phyloP scores from a whole-genome alignment of 257 asterid species.

The Ajuga chamaepitys region DNA sequence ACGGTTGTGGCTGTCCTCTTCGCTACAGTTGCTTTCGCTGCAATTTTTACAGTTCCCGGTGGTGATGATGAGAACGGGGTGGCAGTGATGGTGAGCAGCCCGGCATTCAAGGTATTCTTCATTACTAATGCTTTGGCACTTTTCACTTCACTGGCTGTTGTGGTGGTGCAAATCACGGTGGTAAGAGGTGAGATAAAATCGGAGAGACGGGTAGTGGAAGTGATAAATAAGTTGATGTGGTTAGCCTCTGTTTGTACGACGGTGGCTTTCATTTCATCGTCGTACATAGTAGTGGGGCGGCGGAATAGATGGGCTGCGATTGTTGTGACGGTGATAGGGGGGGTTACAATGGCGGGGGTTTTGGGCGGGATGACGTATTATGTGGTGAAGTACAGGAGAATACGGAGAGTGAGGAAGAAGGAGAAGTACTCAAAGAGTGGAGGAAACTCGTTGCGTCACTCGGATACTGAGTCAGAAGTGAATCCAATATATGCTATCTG shows the following conservation, averaged over 20 bases:
- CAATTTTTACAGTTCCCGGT: conserved; percentile 76
- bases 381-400: conserved; percentile 56
- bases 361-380: conserved; percentile 58
- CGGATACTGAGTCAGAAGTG: conserved; percentile 56
- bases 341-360: conserved; percentile 56
- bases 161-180: conserved; percentile 72
- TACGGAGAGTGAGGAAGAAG: conserved; percentile 48
- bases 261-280: conserved; percentile 61
- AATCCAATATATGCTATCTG: conserved; percentile 67
- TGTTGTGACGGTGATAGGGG: conserved; percentile 48
- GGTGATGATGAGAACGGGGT: conserved; percentile 50
- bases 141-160: conserved; percentile 73
- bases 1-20: conserved; percentile 71
- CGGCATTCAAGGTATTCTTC: conserved; percentile 57
- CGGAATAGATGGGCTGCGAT: conserved; percentile 57
- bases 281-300: conserved; percentile 57
- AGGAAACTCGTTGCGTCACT: conserved; percentile 28
- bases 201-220: conserved; percentile 62
- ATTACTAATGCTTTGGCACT: conserved; percentile 61
- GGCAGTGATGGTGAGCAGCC: conserved; percentile 37
- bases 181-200: conserved; percentile 65
- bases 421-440: conserved; percentile 49
- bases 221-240: conserved; percentile 82
- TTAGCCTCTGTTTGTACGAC: conserved; percentile 73
- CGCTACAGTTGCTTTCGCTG: conserved; percentile 77